These are phyloP conservation scores for Haematococcus lacustris DNA, from an alignment of 139 green algal genomes.

Conservation along the genomic window DNA sequence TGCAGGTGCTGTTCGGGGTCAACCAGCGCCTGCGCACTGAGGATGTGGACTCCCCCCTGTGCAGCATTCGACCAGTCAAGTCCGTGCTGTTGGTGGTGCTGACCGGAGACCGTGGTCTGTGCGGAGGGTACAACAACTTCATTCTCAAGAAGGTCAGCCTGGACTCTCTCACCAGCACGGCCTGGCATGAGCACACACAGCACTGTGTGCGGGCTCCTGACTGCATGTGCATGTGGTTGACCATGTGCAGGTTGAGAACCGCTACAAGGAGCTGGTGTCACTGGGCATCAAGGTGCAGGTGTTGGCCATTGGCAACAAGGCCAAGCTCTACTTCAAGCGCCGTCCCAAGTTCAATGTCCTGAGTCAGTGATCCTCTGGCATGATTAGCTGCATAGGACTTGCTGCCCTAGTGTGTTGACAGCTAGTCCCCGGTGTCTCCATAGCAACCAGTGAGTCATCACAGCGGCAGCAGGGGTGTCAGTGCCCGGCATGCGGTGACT, in stretches of 20 bases:
- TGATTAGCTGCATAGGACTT: no score
- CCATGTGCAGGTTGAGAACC: constrained; percentile 57
- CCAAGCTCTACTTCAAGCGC: constrained; percentile 82
- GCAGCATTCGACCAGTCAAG: constrained; percentile 89
- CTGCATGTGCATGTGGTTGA: background rate
- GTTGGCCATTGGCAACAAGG: constrained; percentile 91
- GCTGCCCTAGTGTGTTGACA: no score
- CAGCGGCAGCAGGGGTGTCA: no score
- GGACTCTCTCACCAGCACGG: no score
- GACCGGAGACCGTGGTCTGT: constrained; percentile 96
- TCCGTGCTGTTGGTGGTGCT: constrained; percentile 80
- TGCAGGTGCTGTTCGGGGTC: constrained; percentile 91
- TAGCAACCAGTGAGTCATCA: no score
- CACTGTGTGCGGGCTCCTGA: no score
- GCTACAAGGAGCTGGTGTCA: constrained; percentile 72
- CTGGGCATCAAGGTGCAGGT: constrained; percentile 81
- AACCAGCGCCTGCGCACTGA: constrained; percentile 92
- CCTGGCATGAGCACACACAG: no score
- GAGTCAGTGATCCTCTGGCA: no score
- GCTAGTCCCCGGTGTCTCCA: no score
- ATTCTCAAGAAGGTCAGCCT: constrained; percentile 83
- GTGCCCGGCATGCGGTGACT: no score
- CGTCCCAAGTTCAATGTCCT: constrained; percentile 77
- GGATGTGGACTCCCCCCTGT: constrained; percentile 96
- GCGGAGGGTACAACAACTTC: constrained; percentile 98